Evolutionary conservation across 305 asterid species (phyloP).

Genomic region (Solanum hybrid): DNA sequence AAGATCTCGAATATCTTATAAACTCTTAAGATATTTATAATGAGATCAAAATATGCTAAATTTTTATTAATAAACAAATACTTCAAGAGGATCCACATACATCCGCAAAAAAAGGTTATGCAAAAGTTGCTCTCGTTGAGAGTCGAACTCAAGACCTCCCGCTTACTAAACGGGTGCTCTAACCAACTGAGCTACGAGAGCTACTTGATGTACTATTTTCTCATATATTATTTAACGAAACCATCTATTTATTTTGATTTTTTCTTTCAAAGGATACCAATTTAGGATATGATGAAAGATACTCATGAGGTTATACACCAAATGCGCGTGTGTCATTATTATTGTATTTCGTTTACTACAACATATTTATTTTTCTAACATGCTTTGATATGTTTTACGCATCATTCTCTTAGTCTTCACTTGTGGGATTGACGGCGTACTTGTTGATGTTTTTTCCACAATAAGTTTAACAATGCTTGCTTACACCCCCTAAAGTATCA

Average conservation of each 20-base stretch:
- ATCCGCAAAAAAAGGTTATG: too few relatives aligned
- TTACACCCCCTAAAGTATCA: background rate
- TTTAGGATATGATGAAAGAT: background rate
- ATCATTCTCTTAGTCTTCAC: background rate
- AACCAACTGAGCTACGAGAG: slow-evolving; percentile 90
- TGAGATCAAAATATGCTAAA: too few relatives aligned
- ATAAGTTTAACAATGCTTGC: background rate
- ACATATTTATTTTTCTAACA: background rate
- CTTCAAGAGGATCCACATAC: too few relatives aligned
- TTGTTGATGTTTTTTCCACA: background rate
- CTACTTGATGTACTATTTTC: background rate
- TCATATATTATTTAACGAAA: too few relatives aligned
- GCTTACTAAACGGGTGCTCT: slow-evolving; percentile 99
- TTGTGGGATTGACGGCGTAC: background rate
- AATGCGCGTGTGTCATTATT: background rate
- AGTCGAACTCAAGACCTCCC: slow-evolving; percentile 96
- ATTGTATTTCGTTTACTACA: background rate
- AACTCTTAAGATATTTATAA: too few relatives aligned
- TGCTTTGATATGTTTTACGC: background rate
- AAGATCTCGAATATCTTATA: too few relatives aligned
- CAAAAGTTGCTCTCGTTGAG: slow-evolving; percentile 58
- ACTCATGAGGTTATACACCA: background rate
- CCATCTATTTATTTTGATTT: too few relatives aligned
- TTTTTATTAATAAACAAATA: too few relatives aligned
- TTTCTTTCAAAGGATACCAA: background rate